These are phyloP conservation scores for Rhamnella rubrinervis DNA, from an alignment of 331 rosid species.

Conservation along the genomic window DNA sequence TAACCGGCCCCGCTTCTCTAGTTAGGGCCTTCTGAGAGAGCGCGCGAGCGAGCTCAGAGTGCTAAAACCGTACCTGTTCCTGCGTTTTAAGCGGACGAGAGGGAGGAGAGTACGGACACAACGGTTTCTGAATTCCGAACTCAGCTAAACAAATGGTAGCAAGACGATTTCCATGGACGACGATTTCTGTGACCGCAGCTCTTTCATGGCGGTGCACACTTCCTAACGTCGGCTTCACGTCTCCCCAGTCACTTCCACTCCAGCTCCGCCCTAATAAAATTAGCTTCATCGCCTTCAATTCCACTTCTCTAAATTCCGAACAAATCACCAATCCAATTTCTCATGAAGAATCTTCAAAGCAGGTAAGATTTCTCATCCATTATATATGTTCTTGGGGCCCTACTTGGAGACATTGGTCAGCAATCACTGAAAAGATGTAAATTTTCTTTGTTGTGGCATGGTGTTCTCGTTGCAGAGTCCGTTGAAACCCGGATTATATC, in stretches of 20 bases:
- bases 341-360: constrained; percentile 44
- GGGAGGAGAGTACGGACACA: no score
- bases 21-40: no score
- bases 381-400: not conserved
- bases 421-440: no score
- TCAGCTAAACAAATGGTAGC: constrained; percentile 39
- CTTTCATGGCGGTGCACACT: constrained; percentile 28
- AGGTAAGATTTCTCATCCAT: constrained; percentile 35
- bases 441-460: not conserved
- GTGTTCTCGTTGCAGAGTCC: constrained; percentile 36
- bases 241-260: constrained; percentile 24
- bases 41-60: no score
- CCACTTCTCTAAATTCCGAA: constrained; percentile 31
- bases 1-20: no score
- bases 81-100: no score
- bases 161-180: constrained; percentile 56
- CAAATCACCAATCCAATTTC: constrained; percentile 28
- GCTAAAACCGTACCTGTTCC: no score
- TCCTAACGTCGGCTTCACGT: constrained; percentile 6
- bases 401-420: not conserved
- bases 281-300: constrained; percentile 33
- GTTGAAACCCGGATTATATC: constrained; percentile 74
- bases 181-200: constrained; percentile 34
- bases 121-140: no score
- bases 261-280: constrained; percentile 16